Base-by-base conservation (phyloP, 1,139 yeast species). In the Saccharomyces hybrid region DNA sequence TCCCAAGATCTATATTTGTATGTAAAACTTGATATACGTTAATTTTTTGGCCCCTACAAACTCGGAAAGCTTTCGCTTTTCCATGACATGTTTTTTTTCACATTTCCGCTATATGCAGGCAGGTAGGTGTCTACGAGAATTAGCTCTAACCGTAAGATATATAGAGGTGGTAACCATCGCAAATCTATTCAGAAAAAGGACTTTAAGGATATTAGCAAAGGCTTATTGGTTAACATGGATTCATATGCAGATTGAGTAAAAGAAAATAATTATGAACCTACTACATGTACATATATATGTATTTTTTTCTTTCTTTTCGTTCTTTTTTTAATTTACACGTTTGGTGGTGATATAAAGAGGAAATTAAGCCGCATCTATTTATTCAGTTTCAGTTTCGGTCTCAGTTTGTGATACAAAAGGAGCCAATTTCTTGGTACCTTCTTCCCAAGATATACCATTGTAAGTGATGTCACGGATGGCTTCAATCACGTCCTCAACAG, bases 381-480 rank as follows among this genome's bases (percentile, higher is more conserved):
- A 52, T 29, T 50, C 55, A 42, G 49, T 32, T 52, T 26, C 60
- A 53, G 52, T 54, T 53, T 26, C 59, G 50, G 55, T 53, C 55
- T 72, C 74, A 47, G 74, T 64, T 69, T 77, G 82, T 48, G 81
- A 65, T 63, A 81, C 89, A 66, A 88, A 87, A 51, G 84, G 83
- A 50, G 79, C 73, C 64, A 88, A 78, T 56, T 75, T 71, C 63
- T 83, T 75, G 57, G 97, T 90, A 65, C 95, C 96, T 68, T 88
- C 88, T 51, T 78, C 81, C 99, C 99, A 93, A 16, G 86, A 66
- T 54, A 73, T 79, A 61, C 88, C 91, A 55, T 80, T 80, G 71
- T 86, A 86, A 54, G 93, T 84, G 71, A 93, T 82, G 34, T 77
- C 80, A 73, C 83, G 83, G 64, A 95, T 82, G 54, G 97, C 96